Evolutionary conservation across 257 asterid genomes (phyloP).

Genomic region (Ophiorrhiza pumila): DNA sequence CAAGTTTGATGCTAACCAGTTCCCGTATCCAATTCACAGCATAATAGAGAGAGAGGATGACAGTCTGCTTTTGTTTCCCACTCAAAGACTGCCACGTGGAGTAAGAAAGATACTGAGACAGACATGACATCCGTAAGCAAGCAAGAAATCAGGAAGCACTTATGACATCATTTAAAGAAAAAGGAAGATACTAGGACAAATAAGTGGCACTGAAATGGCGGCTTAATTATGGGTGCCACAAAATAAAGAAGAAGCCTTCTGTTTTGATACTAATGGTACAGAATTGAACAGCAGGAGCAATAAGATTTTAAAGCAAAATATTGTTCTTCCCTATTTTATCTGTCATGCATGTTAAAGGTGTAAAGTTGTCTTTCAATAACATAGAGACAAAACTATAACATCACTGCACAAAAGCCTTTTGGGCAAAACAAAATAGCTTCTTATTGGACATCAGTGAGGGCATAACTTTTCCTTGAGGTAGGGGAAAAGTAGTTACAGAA

Average conservation of each 20-base stretch:
- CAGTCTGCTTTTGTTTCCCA: conserved; percentile 63
- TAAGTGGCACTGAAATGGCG: background rate
- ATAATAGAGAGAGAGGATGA: conserved; percentile 63
- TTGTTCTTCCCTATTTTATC: background rate
- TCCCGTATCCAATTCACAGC: conserved; percentile 91
- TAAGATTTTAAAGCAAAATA: background rate
- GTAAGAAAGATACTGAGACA: conserved; percentile 52
- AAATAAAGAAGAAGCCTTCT: background rate
- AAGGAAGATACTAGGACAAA: background rate
- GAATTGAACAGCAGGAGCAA: background rate
- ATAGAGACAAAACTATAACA: conserved; percentile 4
- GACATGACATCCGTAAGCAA: conserved; percentile 29
- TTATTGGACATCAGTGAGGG: background rate
- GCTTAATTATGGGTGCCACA: background rate
- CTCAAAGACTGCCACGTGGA: conserved; percentile 55
- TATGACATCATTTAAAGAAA: background rate
- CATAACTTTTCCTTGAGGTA: background rate
- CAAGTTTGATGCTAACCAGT: conserved; percentile 45
- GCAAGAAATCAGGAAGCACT: conserved; percentile 22
- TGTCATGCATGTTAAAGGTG: background rate
- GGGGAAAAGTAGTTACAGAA: background rate
- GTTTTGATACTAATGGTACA: background rate
- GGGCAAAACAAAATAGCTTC: background rate
- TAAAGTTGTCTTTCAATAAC: background rate
- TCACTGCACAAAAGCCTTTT: background rate